Evolutionary conservation across 2,329 filamentous ascomycete species (phyloP).

Genomic region (Drechmeria coniospora): DNA sequence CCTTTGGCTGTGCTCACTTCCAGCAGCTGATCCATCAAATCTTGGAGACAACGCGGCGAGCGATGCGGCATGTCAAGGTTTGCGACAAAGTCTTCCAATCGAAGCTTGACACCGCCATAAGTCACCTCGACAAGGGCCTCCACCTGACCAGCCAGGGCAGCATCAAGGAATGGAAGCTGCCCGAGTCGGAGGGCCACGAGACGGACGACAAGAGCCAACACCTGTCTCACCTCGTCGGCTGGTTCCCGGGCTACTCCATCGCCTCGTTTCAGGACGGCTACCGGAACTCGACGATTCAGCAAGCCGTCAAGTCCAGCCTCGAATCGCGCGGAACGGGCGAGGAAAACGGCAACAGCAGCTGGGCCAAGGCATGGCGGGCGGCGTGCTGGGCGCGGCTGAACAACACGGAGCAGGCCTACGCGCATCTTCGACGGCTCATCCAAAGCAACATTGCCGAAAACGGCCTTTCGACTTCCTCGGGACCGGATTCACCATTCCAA

Average conservation of each 20-base stretch:
- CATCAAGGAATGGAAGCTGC: neutral
- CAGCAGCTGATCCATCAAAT: conserved; percentile 34
- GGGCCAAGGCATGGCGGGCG: conserved; percentile 1
- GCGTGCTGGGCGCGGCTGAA: neutral
- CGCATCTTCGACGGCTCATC: neutral
- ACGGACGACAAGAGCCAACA: conserved; percentile 9
- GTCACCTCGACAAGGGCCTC: neutral
- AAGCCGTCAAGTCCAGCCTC: neutral
- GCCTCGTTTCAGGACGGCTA: conserved; percentile 17
- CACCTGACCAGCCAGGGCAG: neutral
- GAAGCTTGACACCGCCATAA: conserved; percentile 5
- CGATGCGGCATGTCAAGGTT: neutral
- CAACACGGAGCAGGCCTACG: neutral
- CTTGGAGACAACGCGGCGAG: conserved; percentile 16
- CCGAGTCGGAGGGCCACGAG: neutral
- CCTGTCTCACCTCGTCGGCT: conserved; percentile 38
- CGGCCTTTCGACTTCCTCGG: neutral
- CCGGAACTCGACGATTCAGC: conserved; percentile 21
- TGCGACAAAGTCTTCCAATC: neutral
- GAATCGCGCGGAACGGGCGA: neutral
- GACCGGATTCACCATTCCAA: neutral
- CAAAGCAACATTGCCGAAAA: neutral
- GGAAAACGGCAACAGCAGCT: neutral
- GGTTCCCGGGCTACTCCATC: conserved; percentile 36
- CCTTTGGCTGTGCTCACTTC: conserved; percentile 37